Percentiles rank a stretch among this genome's conserved stretches.
Evolutionary conservation across 345 rosid genomes (phyloP).

Genomic region (Hevea brasiliensis): DNA sequence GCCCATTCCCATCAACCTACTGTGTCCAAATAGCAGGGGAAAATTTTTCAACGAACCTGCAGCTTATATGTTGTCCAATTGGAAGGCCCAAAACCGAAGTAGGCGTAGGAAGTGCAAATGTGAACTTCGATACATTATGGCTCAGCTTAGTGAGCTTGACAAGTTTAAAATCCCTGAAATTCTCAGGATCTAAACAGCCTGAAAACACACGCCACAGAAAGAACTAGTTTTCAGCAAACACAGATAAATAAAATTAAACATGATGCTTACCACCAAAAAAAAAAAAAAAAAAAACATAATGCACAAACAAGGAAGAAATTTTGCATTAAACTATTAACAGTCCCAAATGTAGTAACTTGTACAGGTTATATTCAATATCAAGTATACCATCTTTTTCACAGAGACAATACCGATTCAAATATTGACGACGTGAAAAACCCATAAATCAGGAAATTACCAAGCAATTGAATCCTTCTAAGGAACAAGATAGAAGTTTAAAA

Average conservation of each 20-base stretch:
- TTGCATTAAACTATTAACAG: neutral
- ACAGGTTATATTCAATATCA: neutral
- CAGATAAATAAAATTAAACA: neutral
- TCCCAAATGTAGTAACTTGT: neutral
- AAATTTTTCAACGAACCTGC: slow-evolving; percentile 63
- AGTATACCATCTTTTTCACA: neutral
- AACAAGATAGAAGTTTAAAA: neutral
- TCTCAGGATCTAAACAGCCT: slow-evolving; percentile 89
- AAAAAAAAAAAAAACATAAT: no score
- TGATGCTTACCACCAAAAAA: no score
- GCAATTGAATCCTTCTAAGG: neutral
- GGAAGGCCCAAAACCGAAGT: slow-evolving; percentile 91
- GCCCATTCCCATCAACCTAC: neutral
- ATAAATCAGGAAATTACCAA: neutral
- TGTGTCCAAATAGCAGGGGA: neutral
- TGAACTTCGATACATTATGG: slow-evolving; percentile 94
- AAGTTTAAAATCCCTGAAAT: slow-evolving; percentile 87
- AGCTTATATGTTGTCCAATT: slow-evolving; percentile 94
- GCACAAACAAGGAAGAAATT: neutral
- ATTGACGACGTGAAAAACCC: neutral
- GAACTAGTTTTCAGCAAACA: slow-evolving; percentile 6
- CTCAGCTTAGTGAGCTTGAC: slow-evolving; percentile 78
- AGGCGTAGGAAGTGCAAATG: slow-evolving; percentile 70
- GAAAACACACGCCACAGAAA: neutral
- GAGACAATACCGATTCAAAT: neutral